A percentile compares a stretch with the other conserved stretches of the same genome.
Conservation (phyloP, 371 early-diverging fungal genomes). For the Zychaea mexicana region DNA sequence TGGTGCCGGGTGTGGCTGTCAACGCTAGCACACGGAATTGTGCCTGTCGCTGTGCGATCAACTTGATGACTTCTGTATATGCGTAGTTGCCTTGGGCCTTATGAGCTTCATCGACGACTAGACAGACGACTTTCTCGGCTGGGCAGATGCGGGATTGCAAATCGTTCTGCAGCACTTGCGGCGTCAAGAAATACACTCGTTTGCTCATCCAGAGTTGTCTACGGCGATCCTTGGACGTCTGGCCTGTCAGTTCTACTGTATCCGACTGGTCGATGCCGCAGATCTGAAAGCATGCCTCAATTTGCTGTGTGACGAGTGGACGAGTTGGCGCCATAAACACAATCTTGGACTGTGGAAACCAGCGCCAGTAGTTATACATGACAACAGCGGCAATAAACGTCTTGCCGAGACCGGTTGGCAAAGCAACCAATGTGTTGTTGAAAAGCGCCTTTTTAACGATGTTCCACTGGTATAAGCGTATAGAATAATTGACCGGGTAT, state of each 20-base stretch:
- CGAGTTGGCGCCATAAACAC: slow-evolving; percentile 94
- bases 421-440: slow-evolving; percentile 86
- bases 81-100: slow-evolving; percentile 86
- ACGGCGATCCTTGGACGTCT: slow-evolving; percentile 57
- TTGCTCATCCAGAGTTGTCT: slow-evolving; percentile 53
- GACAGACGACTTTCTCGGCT: slow-evolving; percentile 57
- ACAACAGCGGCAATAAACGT: slow-evolving; percentile 97
- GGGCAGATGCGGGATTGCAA: slow-evolving; percentile 60
- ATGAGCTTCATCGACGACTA: slow-evolving; percentile 96
- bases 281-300: slow-evolving; percentile 80
- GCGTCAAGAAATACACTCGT: slow-evolving; percentile 88
- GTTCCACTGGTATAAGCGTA: slow-evolving; percentile 88
- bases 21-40: slow-evolving; percentile 85
- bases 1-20: slow-evolving; percentile 89
- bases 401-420: slow-evolving; percentile 93
- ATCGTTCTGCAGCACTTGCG: slow-evolving; percentile 90
- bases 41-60: slow-evolving; percentile 48
- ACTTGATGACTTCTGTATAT: slow-evolving; percentile 72
- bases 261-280: slow-evolving; percentile 72
- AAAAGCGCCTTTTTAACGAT: slow-evolving; percentile 81
- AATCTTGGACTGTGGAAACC: slow-evolving; percentile 90
- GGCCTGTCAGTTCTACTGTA: slow-evolving; percentile 79
- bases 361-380: slow-evolving; percentile 91
- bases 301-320: slow-evolving; percentile 92
- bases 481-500: slow-evolving; percentile 78